A percentile compares a stretch with the other conserved stretches of the same genome.
phyloP scores from a whole-genome alignment of 2,329 filamentous ascomycete genomes.

The Domatiomyces globalis region DNA sequence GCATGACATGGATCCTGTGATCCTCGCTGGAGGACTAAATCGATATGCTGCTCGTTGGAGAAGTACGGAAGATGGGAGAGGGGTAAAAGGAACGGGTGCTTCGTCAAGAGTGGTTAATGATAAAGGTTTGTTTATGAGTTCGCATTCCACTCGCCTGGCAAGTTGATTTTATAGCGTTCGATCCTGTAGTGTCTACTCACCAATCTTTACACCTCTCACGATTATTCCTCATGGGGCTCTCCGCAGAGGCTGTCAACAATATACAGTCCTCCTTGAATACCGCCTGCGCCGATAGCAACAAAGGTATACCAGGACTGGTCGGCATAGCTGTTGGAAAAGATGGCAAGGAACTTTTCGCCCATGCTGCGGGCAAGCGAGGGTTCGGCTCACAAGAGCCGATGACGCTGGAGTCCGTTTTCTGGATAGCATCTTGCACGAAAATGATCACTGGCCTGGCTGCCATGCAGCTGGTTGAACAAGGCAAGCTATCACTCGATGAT shows the following conservation, averaged over 20 bases:
- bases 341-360: conserved; percentile 17
- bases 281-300: conserved; percentile 22
- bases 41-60: too few species aligned
- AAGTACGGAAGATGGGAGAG: too few species aligned
- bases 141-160: too few species aligned
- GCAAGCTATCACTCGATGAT: conserved; percentile 36
- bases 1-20: too few species aligned
- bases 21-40: too few species aligned
- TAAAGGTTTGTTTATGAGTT: too few species aligned
- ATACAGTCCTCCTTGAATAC: conserved; percentile 4
- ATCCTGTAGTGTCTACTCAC: background rate
- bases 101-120: too few species aligned
- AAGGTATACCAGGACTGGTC: conserved; percentile 25
- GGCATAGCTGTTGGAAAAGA: conserved; percentile 15
- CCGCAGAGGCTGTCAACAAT: conserved; percentile 5
- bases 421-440: conserved; percentile 46
- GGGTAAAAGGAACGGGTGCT: too few species aligned
- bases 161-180: too few species aligned
- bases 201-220: background rate
- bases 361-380: conserved; percentile 18
- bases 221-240: conserved; percentile 5
- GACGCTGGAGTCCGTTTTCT: conserved; percentile 23
- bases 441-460: conserved; percentile 38
- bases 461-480: conserved; percentile 45
- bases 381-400: conserved; percentile 13